These are phyloP conservation scores for Geotrichum candidum DNA, from an alignment of 1,139 yeast species.

Conservation along the genomic window DNA sequence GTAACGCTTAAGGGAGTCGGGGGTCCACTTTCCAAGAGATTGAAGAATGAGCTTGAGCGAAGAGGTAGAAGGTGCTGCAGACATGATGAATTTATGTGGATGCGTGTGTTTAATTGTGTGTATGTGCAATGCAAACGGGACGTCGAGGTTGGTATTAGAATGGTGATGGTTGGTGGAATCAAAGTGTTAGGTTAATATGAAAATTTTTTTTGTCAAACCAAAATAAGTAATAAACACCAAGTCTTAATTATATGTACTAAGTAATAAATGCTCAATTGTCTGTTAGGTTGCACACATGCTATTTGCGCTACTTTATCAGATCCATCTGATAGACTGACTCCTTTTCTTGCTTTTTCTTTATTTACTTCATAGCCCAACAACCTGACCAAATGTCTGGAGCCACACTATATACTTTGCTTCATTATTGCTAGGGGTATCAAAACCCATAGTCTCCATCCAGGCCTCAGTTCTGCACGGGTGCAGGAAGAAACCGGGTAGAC, in stretches of 20 bases:
- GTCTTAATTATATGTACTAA: background rate
- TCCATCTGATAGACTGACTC: background rate
- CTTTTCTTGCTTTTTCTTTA: background rate
- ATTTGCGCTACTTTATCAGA: background rate
- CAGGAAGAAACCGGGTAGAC: constrained; percentile 32
- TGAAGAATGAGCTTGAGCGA: constrained; percentile 21
- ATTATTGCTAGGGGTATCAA: background rate
- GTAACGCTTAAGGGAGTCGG: constrained; percentile 32
- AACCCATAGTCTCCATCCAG: constrained; percentile 18
- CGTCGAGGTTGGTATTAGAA: background rate
- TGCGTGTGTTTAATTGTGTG: background rate
- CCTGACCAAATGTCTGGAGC: constrained; percentile 28
- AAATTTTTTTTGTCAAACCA: background rate
- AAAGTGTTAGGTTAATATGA: background rate
- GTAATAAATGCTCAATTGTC: too few species aligned
- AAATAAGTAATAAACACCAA: background rate
- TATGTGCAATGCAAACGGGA: background rate
- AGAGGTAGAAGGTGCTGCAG: constrained; percentile 19
- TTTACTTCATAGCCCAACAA: constrained; percentile 17
- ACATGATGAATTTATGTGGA: background rate
- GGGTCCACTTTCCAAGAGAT: constrained; percentile 25
- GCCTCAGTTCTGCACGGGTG: constrained; percentile 38
- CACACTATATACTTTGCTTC: constrained; percentile 19
- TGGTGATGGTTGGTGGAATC: constrained; percentile 4
- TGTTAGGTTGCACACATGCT: too few species aligned